Conservation (phyloP, 805 yeast species). For the Candida insectorum region DNA sequence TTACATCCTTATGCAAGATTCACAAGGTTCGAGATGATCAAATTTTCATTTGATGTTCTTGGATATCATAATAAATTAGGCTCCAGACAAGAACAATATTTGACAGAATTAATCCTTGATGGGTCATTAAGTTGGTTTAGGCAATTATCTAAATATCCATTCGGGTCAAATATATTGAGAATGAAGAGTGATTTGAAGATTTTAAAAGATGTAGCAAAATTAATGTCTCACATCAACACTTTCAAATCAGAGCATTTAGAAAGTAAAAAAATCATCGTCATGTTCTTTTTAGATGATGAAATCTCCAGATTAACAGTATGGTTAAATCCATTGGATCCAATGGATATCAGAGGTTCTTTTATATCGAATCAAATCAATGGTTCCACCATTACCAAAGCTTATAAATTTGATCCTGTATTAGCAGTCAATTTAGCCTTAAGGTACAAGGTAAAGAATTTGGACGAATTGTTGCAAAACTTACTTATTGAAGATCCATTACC, state of each 20-base stretch:
- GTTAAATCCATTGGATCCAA: slow-evolving; percentile 60
- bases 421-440: slow-evolving; percentile 71
- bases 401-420: slow-evolving; percentile 61
- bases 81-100: slow-evolving; percentile 39
- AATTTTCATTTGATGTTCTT: slow-evolving; percentile 64
- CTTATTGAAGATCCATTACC: slow-evolving; percentile 56
- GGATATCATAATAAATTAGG: slow-evolving; percentile 50
- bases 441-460: slow-evolving; percentile 43
- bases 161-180: slow-evolving; percentile 75
- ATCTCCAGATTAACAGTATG: slow-evolving; percentile 70
- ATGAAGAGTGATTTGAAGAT: slow-evolving; percentile 65
- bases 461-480: slow-evolving; percentile 39
- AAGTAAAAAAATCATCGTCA: slow-evolving; percentile 50
- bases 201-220: slow-evolving; percentile 49
- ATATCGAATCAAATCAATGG: slow-evolving; percentile 31
- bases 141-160: slow-evolving; percentile 64
- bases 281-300: slow-evolving; percentile 73
- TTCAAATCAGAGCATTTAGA: slow-evolving; percentile 29
- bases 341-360: slow-evolving; percentile 37
- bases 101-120: slow-evolving; percentile 54
- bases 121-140: slow-evolving; percentile 81
- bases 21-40: slow-evolving; percentile 68
- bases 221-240: slow-evolving; percentile 20
- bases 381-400: slow-evolving; percentile 52
- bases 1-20: slow-evolving; percentile 79